A percentile compares a stretch with the other conserved stretches of the same genome.
phyloP scores from a whole-genome alignment of 140 eudicot species.

The Oenanthe javanica region DNA sequence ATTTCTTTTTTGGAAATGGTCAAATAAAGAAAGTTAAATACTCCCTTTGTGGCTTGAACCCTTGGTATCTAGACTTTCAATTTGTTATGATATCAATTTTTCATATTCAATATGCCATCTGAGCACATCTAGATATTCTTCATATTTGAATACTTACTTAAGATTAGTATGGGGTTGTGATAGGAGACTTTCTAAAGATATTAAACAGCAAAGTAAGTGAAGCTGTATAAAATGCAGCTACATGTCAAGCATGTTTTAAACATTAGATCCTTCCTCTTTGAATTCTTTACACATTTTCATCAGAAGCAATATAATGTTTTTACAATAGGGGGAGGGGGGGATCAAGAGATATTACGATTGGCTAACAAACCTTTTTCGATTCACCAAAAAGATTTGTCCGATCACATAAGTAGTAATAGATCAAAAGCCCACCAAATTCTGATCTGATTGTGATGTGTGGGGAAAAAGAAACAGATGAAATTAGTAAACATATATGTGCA shows the following conservation, averaged over 20 bases:
- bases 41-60: neutral
- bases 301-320: neutral
- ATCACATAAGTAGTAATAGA: conserved; percentile 74
- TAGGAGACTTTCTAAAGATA: neutral
- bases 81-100: neutral
- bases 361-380: conserved; percentile 59
- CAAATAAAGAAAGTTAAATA: neutral
- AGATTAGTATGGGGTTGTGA: neutral
- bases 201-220: neutral
- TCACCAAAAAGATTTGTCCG: conserved; percentile 75
- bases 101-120: neutral
- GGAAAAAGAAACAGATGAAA: conserved; percentile 9
- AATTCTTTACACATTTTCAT: neutral
- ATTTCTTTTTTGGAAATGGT: neutral
- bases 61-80: neutral
- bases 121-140: neutral
- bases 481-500: neutral
- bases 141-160: neutral
- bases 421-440: conserved; percentile 57
- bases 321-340: neutral
- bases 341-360: neutral
- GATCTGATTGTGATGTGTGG: conserved; percentile 34
- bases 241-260: neutral
- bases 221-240: neutral
- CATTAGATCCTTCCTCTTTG: neutral